A percentile compares a stretch with the other conserved stretches of the same genome.
phyloP scores from a whole-genome alignment of 352 stramenopile species.

The Plasmopara muralis region DNA sequence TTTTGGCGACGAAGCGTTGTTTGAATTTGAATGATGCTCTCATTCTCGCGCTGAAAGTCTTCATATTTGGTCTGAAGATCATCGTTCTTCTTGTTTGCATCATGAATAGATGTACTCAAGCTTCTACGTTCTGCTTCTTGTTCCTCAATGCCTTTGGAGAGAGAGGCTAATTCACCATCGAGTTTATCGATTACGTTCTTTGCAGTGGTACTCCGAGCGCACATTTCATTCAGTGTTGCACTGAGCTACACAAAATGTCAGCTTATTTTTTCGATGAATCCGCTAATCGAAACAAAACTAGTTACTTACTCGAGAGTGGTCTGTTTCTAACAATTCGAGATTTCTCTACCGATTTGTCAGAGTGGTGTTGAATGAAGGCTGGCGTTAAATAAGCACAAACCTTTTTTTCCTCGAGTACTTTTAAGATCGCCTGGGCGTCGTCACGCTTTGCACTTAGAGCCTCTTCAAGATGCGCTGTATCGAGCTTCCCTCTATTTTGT shows the following conservation, averaged over 20 bases:
- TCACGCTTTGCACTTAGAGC: slow-evolving; percentile 15
- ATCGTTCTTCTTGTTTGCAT: slow-evolving; percentile 13
- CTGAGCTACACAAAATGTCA: slow-evolving; percentile 18
- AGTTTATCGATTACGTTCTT: slow-evolving; percentile 10
- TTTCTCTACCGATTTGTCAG: slow-evolving; percentile 15
- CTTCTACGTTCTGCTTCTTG: slow-evolving; percentile 15
- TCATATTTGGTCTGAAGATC: slow-evolving; percentile 12
- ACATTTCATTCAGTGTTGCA: slow-evolving; percentile 14
- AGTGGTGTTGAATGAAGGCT: background rate
- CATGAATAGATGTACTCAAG: slow-evolving; percentile 5
- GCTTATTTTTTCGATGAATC: too few species aligned
- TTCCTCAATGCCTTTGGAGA: slow-evolving; percentile 19
- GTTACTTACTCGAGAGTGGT: slow-evolving; percentile 25
- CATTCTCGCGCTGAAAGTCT: slow-evolving; percentile 17
- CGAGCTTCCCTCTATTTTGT: slow-evolving; percentile 5
- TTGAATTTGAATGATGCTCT: slow-evolving; percentile 13
- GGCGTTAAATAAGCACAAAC: slow-evolving; percentile 5
- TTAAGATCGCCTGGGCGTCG: slow-evolving; percentile 10
- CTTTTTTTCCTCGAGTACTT: slow-evolving; percentile 26
- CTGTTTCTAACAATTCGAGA: slow-evolving; percentile 17
- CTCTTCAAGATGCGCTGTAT: slow-evolving; percentile 15
- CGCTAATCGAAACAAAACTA: background rate
- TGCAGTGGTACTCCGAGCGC: slow-evolving; percentile 10
- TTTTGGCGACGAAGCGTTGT: slow-evolving; percentile 22
- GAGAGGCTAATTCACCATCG: slow-evolving; percentile 13